phyloP scores from a whole-genome alignment of 345 rosid genomes.

The Mallotus nudiflorus region DNA sequence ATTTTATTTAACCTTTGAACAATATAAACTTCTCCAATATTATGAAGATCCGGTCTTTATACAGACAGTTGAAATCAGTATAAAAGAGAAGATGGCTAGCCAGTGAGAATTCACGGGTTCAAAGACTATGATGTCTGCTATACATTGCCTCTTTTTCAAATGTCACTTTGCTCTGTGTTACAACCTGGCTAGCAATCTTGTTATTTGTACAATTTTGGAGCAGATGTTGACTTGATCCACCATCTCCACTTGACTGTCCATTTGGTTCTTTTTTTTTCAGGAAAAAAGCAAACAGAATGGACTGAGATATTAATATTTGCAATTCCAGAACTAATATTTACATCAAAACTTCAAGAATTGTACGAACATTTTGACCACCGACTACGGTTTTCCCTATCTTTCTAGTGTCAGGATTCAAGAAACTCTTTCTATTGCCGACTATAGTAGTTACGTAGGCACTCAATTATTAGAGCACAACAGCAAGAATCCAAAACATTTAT shows the following conservation, averaged over 20 bases:
- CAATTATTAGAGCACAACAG: conserved; percentile 13
- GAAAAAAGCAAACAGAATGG: neutral
- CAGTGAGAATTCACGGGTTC: neutral
- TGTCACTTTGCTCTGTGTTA: conserved; percentile 11
- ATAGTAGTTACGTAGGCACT: neutral
- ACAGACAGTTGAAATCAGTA: neutral
- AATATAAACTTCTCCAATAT: too few relatives aligned
- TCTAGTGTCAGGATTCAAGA: neutral
- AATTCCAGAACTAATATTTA: neutral
- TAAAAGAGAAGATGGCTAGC: neutral
- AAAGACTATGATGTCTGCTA: neutral
- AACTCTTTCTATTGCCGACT: conserved; percentile 11
- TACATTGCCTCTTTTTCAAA: neutral
- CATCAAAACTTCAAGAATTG: neutral
- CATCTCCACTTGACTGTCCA: neutral
- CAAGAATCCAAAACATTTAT: conserved; percentile 6
- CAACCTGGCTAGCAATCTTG: neutral
- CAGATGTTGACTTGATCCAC: neutral
- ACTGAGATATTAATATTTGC: neutral
- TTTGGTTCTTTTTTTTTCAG: neutral
- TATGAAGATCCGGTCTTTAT: neutral
- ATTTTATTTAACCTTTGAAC: too few relatives aligned
- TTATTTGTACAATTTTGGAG: conserved; percentile 10
- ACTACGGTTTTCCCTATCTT: neutral
- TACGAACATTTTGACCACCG: neutral